A percentile compares a stretch with the other conserved stretches of the same genome.
phyloP scores from a whole-genome alignment of 129 eudicot species.

The Tanacetum coccineum region DNA sequence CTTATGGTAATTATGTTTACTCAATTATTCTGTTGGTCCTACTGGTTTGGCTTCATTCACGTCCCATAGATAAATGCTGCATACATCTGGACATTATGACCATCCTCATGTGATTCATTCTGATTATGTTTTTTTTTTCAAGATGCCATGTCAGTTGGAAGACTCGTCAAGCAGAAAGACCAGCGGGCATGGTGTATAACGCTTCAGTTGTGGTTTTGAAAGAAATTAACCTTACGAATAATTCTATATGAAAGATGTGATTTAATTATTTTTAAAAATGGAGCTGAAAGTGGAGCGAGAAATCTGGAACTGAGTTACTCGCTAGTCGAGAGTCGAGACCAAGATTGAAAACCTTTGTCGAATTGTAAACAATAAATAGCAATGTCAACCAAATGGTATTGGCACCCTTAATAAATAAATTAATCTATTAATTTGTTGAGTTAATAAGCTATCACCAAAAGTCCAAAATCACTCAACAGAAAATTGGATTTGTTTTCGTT shows the following conservation, averaged over 20 bases:
- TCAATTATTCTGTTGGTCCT: conserved; percentile 24
- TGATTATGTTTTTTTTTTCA: conserved; percentile 26
- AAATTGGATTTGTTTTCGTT: too few species aligned
- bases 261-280: background rate
- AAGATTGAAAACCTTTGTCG: too few species aligned
- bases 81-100: conserved; percentile 22
- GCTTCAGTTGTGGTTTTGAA: background rate
- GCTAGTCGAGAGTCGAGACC: too few species aligned
- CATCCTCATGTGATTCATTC: conserved; percentile 29
- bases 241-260: background rate
- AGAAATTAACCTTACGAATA: background rate
- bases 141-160: conserved; percentile 29
- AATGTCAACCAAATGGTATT: too few species aligned
- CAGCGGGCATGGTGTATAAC: background rate
- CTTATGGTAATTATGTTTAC: conserved; percentile 25
- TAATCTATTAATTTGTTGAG: too few species aligned
- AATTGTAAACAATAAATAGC: too few species aligned
- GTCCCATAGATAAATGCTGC: conserved; percentile 16
- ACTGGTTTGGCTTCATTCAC: conserved; percentile 23
- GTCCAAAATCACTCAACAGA: too few species aligned
- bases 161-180: background rate
- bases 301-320: too few species aligned
- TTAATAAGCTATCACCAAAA: too few species aligned
- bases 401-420: too few species aligned
- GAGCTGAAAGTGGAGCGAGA: background rate